Evolutionary conservation across 441 rosid species (phyloP), one percentile per base, ranked within the genome.

Genomic region (Hypseocharis bilobata): DNA sequence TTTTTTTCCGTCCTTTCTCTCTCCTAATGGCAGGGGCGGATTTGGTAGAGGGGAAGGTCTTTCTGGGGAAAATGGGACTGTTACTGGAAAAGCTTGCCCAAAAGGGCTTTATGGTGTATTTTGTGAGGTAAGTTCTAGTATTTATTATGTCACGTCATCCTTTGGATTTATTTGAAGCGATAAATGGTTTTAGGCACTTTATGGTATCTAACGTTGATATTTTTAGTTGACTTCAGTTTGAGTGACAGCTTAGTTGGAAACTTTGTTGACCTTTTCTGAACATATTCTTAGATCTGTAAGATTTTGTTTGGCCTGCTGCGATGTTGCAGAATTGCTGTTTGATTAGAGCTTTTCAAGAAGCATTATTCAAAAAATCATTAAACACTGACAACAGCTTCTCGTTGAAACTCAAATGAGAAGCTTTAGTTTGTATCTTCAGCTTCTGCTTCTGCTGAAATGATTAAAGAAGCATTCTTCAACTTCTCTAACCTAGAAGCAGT

Each of bases 41-140:
- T 74, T 70, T 60, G 87, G 98, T 63, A 78, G 73, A 66, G 87
- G 81, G 67, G 80, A 65, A 66, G 95, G 89, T 59, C 79, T 36
- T 77, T 42, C 81, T 68, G 98, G 98, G 54, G 88, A 67, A 72
- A 78, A 79, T 47, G 98, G 98, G 20, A 86, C 96, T 60, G 77
- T 87, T 64, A 91, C 96, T 13, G 98, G 98, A 71, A 91, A 80
- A 76, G 82, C 86, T 61, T 91, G 98, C 72, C 96, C 98, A 11
- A 76, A 77, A 74, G 98, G 98, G 20, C 96, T 91, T 57, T 83
- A 81, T 78, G 98, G 98, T 19, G 74, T 85, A 68, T 91, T 83
- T 71, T 91, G 98, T 64, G 80, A 87, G 98, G 97, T 87, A 85
- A 19, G 25, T 68, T 36, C 42, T 45, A 59, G 44, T 23, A 44